These are phyloP conservation scores for Silene noctiflora DNA, from an alignment of 179 eudicot species.

Conservation along the genomic window DNA sequence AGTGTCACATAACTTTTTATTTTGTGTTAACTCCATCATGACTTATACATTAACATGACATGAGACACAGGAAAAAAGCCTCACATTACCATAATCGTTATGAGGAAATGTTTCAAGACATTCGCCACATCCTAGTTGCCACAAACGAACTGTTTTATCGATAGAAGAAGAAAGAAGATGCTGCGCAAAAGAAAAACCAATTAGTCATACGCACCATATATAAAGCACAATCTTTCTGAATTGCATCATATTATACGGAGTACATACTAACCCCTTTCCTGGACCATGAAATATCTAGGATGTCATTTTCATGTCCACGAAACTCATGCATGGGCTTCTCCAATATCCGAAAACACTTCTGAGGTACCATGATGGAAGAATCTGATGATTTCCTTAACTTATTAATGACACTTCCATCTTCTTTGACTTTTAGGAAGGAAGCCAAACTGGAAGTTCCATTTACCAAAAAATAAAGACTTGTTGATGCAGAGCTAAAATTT, in stretches of 20 bases:
- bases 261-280: constrained; percentile 74
- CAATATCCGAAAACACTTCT: constrained; percentile 47
- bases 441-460: constrained; percentile 50
- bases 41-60: not conserved
- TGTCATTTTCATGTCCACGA: constrained; percentile 67
- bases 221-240: not conserved
- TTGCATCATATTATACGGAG: constrained; percentile 29
- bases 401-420: constrained; percentile 35
- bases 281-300: constrained; percentile 86
- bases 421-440: constrained; percentile 44
- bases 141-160: constrained; percentile 83
- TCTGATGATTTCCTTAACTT: constrained; percentile 48
- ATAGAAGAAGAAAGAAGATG: constrained; percentile 73
- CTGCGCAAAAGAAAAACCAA: constrained; percentile 36
- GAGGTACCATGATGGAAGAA: constrained; percentile 66
- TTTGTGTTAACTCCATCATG: not conserved
- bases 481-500: constrained; percentile 43
- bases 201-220: no score
- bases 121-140: constrained; percentile 57
- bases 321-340: constrained; percentile 74
- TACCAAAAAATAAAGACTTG: constrained; percentile 48
- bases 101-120: constrained; percentile 73
- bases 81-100: constrained; percentile 63
- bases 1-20: constrained; percentile 8
- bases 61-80: constrained; percentile 1